Conservation (phyloP, 148 eudicot genomes). For the Chenopodium album region DNA sequence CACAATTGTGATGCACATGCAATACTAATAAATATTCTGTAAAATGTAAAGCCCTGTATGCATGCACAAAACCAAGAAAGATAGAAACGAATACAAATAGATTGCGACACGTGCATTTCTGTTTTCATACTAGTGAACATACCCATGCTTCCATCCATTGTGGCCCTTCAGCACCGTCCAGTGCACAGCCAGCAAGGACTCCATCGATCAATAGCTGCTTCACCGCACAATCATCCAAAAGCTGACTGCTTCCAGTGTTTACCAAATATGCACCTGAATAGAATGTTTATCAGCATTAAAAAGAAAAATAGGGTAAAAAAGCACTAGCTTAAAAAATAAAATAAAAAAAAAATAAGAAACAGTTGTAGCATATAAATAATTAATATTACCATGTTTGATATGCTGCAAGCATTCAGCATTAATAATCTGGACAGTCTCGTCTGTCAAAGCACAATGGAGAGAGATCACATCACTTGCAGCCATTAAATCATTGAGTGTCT, state of each 20-base stretch:
- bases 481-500: constrained; percentile 92
- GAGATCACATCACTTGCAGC: constrained; percentile 98
- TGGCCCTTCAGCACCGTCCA: constrained; percentile 99
- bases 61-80: not conserved
- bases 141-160: constrained; percentile 99
- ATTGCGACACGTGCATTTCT: too few species aligned
- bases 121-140: constrained; percentile 35
- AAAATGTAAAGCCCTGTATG: not conserved
- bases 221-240: constrained; percentile 97
- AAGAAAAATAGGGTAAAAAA: not conserved
- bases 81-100: too few species aligned
- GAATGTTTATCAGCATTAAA: constrained; percentile 4
- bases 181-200: constrained; percentile 93
- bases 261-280: constrained; percentile 86
- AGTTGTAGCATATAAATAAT: not conserved
- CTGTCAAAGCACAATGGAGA: constrained; percentile 85
- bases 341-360: not conserved
- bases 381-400: constrained; percentile 73
- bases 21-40: not conserved
- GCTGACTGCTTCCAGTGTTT: constrained; percentile 97
- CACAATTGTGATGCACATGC: not conserved
- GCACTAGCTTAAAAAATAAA: not conserved
- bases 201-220: constrained; percentile 96
- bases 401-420: constrained; percentile 91
- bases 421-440: constrained; percentile 87